Evolutionary conservation across 148 eudicot species (phyloP), one percentile per base, ranked within the genome.

Genomic region (Fagopyrum esculentum): DNA sequence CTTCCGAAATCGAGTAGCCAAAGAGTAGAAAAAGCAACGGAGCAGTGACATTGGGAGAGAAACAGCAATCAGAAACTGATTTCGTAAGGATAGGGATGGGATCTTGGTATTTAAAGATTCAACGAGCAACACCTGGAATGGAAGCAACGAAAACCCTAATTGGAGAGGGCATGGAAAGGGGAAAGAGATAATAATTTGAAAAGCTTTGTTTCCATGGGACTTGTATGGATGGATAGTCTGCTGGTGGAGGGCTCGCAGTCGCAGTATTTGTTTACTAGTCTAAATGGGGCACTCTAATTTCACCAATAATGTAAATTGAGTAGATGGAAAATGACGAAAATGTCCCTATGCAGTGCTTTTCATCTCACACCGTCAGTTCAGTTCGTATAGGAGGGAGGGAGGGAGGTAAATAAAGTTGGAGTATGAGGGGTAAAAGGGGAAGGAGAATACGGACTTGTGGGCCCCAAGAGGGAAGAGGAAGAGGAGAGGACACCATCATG

Each of bases 401-500:
- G 40, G 1, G 11, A 29, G 11, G 43, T 61, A 57, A 17, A 19
- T 57, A 57, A 57, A 29, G 19, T 17, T 3, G 30, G 8, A 19
- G 63, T 2, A 9, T 17, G n/a, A 10, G 70, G 45, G 70, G 0
- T 30, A 35, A 35, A 10, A 35, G 6, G 70, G 30, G 19, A 64
- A 35, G 45, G 40, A 4, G 11, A 6, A 26, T 30, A 6, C 64
- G 3, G 17, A 4, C 43, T 30, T 8, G 70, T 64, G 70, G 70
- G 70, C 45, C 15, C 70, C 66, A 9, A 40, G 19, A 40, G 45
- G 69, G 6, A 0, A 3, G 63, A 3, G 52, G 52, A 12, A 9
- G 30, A 26, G 2, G 30, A 64, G 80, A 82, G 80, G 82, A 79
- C 85, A 82, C 73, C 77, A 82, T 82, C 79, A 82, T 79, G 78